Evolutionary conservation across 73 alveolate genomes (phyloP).

Genomic region (Blepharisma stoltei): DNA sequence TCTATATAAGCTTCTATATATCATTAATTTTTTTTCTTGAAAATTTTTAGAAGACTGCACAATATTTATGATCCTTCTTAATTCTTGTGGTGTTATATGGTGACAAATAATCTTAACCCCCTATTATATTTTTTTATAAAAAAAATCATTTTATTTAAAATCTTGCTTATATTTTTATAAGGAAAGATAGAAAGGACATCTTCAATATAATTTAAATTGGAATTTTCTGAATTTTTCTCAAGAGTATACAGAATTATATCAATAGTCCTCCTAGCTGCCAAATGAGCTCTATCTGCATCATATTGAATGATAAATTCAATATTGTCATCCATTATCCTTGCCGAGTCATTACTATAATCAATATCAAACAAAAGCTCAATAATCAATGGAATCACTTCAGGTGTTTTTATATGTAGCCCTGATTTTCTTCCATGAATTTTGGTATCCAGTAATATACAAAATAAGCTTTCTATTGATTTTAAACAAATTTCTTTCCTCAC

Average conservation of each 20-base stretch:
- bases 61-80: slow-evolving; percentile 4
- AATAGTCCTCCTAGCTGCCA: neutral
- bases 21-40: neutral
- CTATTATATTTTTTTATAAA: too few relatives aligned
- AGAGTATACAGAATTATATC: neutral
- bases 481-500: neutral
- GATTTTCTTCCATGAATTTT: neutral
- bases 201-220: neutral
- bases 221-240: neutral
- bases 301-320: neutral
- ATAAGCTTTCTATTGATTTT: slow-evolving; percentile 15
- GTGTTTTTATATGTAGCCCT: neutral
- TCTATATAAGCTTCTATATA: neutral
- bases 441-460: slow-evolving; percentile 5
- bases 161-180: too few relatives aligned
- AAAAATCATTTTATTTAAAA: too few relatives aligned
- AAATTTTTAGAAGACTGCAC: neutral
- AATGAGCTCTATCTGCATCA: neutral
- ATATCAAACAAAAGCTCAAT: slow-evolving; percentile 9
- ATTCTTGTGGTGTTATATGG: slow-evolving; percentile 23
- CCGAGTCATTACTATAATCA: neutral
- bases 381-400: slow-evolving; percentile 20
- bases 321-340: neutral
- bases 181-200: neutral
- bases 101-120: slow-evolving; percentile 11